These are phyloP conservation scores for Boletus reticulatus DNA, from an alignment of 768 basidiomycete genomes.

Conservation along the genomic window DNA sequence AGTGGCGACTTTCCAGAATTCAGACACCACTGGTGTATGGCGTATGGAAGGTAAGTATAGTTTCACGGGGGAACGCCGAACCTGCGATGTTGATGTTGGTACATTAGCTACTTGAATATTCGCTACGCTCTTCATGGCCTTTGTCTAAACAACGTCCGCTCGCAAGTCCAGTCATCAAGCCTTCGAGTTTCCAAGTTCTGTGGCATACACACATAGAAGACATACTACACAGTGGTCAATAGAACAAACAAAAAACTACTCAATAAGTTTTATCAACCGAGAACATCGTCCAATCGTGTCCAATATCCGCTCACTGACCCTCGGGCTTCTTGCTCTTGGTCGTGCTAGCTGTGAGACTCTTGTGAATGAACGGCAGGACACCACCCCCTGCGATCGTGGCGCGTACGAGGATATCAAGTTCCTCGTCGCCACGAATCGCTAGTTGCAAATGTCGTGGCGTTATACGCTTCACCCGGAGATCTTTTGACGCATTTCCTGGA, in stretches of 20 bases:
- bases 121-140: neutral
- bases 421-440: slow-evolving; percentile 96
- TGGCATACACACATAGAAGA: slow-evolving; percentile 9
- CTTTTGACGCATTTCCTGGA: slow-evolving; percentile 93
- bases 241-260: too few species aligned
- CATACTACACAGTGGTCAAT: slow-evolving; percentile 18
- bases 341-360: slow-evolving; percentile 59
- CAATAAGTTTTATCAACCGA: slow-evolving; percentile 20
- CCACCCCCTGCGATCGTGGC: slow-evolving; percentile 93
- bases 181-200: neutral
- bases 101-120: too few species aligned
- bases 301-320: slow-evolving; percentile 20
- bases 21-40: too few species aligned
- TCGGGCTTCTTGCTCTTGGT: slow-evolving; percentile 48
- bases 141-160: neutral
- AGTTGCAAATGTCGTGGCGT: slow-evolving; percentile 94
- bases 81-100: too few species aligned
- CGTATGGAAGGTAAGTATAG: too few species aligned
- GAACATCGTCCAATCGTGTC: slow-evolving; percentile 2
- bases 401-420: slow-evolving; percentile 91
- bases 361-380: slow-evolving; percentile 87
- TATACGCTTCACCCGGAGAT: slow-evolving; percentile 95
- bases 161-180: neutral
- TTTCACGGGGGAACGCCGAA: too few species aligned
- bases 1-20: too few species aligned